Conservation (phyloP, 2,329 filamentous ascomycete species). For the Juglanconis sp. region DNA sequence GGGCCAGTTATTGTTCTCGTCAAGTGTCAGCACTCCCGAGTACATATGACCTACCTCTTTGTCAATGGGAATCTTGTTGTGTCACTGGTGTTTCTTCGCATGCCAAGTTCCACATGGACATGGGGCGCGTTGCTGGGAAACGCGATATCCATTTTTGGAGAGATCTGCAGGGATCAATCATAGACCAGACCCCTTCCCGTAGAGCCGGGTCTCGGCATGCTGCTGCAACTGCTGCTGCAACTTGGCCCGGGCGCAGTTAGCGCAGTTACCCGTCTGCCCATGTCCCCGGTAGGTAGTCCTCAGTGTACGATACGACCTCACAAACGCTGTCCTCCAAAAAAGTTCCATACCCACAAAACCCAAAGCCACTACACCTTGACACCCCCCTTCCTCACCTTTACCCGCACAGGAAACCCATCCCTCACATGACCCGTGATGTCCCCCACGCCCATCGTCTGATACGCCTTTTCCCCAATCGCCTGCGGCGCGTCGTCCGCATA, state of each 20-base stretch:
- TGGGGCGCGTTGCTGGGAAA: not conserved
- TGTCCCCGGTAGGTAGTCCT: too few relatives aligned
- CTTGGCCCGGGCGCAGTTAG: too few relatives aligned
- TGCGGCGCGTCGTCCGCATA: conserved; percentile 10
- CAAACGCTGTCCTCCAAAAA: too few relatives aligned
- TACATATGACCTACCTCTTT: too few relatives aligned
- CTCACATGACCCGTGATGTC: conserved; percentile 14
- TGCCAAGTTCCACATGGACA: not conserved
- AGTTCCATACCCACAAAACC: not conserved
- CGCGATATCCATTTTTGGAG: not conserved
- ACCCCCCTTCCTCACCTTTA: not conserved
- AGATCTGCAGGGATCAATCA: not conserved
- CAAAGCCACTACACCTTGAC: not conserved
- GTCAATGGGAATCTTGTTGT: too few relatives aligned
- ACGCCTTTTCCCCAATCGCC: conserved; percentile 10
- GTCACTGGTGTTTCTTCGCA: not conserved
- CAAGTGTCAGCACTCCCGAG: too few relatives aligned
- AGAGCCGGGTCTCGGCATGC: too few relatives aligned
- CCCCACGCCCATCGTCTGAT: not conserved
- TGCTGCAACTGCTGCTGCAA: too few relatives aligned
- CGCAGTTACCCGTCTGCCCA: too few relatives aligned
- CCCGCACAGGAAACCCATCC: conserved; percentile 8
- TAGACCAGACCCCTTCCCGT: too few relatives aligned
- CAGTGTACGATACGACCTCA: too few relatives aligned
- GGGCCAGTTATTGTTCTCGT: too few relatives aligned